These are phyloP conservation scores for Tetrahymena thermophila DNA, from an alignment of 73 alveolate species.

Conservation along the genomic window DNA sequence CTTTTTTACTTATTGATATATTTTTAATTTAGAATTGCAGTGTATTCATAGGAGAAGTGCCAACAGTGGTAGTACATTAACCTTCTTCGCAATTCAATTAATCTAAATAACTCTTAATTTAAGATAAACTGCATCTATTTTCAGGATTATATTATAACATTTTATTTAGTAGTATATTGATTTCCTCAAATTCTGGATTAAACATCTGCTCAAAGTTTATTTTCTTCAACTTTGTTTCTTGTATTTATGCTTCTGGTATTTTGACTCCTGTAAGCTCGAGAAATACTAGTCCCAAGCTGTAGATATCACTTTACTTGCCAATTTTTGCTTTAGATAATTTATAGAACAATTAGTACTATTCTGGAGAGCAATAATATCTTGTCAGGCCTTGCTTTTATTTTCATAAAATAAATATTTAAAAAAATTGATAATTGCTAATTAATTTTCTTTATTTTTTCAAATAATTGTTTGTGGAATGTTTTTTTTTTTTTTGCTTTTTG, in stretches of 20 bases:
- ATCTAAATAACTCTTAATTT: not conserved
- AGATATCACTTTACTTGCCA: not conserved
- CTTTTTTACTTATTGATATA: not conserved
- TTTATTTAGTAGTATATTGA: not conserved
- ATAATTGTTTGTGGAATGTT: not conserved
- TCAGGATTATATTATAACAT: not conserved
- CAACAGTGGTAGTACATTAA: not conserved
- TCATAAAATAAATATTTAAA: not conserved
- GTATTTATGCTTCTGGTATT: not conserved
- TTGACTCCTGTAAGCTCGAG: not conserved
- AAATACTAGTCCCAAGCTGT: not conserved
- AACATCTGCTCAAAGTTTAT: not conserved
- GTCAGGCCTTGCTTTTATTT: not conserved
- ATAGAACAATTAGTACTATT: not conserved
- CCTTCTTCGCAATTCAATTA: not conserved
- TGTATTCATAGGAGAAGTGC: not conserved
- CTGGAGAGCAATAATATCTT: not conserved
- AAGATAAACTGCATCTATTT: not conserved
- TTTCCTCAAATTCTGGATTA: not conserved
- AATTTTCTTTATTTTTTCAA: too few species aligned
- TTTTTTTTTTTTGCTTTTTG: too few species aligned
- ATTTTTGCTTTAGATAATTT: not conserved
- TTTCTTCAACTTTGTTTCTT: not conserved
- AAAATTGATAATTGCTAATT: too few species aligned
- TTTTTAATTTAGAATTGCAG: not conserved